Conservation (phyloP, 192 early-diverging fungal genomes). For the Podila horticola region DNA sequence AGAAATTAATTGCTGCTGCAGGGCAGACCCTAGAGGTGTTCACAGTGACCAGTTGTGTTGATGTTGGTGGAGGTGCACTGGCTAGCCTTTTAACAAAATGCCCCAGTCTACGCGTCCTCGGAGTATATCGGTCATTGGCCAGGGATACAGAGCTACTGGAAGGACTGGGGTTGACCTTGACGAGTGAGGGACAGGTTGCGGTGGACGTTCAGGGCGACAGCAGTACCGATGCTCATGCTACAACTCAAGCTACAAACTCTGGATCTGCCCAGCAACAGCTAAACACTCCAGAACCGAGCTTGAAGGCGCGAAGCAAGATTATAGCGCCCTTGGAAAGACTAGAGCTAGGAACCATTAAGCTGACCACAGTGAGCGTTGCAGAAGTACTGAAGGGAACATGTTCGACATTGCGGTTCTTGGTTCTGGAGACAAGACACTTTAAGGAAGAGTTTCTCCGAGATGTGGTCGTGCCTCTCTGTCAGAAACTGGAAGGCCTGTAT, state of each 20-base stretch:
- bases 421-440: slow-evolving; percentile 34
- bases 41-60: slow-evolving; percentile 43
- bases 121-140: slow-evolving; percentile 26
- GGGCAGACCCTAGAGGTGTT: slow-evolving; percentile 33
- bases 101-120: slow-evolving; percentile 36
- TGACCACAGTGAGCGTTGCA: slow-evolving; percentile 22
- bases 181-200: background rate
- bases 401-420: slow-evolving; percentile 15
- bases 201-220: background rate
- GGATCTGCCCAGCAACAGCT: background rate
- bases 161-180: slow-evolving; percentile 22
- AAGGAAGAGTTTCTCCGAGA: slow-evolving; percentile 25
- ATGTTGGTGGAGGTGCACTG: slow-evolving; percentile 37
- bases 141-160: slow-evolving; percentile 31
- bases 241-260: background rate
- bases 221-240: background rate
- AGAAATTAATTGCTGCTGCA: slow-evolving; percentile 27
- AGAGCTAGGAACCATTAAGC: slow-evolving; percentile 24
- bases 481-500: slow-evolving; percentile 18
- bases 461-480: slow-evolving; percentile 17
- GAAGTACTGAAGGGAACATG: slow-evolving; percentile 19
- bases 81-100: slow-evolving; percentile 37
- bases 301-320: slow-evolving; percentile 6
- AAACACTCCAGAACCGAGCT: background rate
- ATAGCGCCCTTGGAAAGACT: slow-evolving; percentile 36